These are phyloP conservation scores for Fomitopsis betulina DNA, from an alignment of 1,284 basidiomycete genomes.

Conservation along the genomic window DNA sequence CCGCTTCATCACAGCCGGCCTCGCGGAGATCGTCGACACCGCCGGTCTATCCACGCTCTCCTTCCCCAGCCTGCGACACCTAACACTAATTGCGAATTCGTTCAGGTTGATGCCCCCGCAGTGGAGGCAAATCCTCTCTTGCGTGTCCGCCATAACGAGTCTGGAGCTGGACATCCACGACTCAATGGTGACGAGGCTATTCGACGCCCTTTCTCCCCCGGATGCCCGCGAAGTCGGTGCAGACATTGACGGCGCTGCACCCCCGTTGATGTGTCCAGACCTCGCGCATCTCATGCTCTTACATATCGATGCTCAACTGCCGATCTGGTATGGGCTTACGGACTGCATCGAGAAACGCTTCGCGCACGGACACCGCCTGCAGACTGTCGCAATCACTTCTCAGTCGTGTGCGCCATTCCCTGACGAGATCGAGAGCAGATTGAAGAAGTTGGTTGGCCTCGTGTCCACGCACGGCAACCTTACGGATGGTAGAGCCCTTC, in stretches of 20 bases:
- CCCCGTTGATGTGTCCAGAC: background rate
- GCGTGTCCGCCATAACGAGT: background rate
- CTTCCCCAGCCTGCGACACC: background rate
- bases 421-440: background rate
- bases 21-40: background rate
- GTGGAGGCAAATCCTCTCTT: slow-evolving; percentile 3
- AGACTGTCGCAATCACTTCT: background rate
- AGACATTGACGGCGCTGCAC: background rate
- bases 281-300: background rate
- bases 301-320: background rate
- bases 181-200: slow-evolving; percentile 3
- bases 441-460: background rate
- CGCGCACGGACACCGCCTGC: background rate
- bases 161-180: slow-evolving; percentile 2
- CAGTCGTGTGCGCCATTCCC: background rate
- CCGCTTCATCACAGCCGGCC: background rate
- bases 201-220: background rate
- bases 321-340: background rate
- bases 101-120: background rate
- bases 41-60: slow-evolving; percentile 2
- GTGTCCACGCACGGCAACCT: background rate
- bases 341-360: background rate
- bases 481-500: background rate
- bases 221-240: background rate
- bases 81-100: slow-evolving; percentile 1